A percentile compares a stretch with the other conserved stretches of the same genome.
Conservation (phyloP, 768 basidiomycete genomes). For the Cystofilobasidium ferigula region DNA sequence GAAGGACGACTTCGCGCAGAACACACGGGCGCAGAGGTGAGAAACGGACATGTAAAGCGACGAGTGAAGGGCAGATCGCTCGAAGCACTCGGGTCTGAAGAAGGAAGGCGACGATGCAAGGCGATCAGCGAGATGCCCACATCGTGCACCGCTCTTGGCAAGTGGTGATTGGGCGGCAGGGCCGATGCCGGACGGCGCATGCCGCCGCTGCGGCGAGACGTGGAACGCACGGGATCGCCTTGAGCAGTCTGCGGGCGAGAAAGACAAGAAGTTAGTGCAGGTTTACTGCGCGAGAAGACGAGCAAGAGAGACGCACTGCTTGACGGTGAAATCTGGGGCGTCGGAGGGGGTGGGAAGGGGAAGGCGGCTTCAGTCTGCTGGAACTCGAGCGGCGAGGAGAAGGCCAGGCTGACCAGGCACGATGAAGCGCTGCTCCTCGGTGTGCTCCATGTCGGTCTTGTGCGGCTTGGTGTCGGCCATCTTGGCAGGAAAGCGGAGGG, state of each 20-base stretch:
- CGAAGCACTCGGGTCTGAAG: conserved; percentile 62
- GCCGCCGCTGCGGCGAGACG: background rate
- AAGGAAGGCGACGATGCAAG: background rate
- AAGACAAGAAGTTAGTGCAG: background rate
- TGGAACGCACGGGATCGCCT: conserved; percentile 53
- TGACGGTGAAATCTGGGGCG: conserved; percentile 39
- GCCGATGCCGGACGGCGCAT: too few species aligned
- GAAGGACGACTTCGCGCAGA: background rate
- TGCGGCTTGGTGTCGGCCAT: conserved; percentile 17
- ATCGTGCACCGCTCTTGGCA: background rate
- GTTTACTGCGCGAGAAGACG: background rate
- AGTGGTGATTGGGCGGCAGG: background rate
- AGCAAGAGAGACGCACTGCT: conserved; percentile 44
- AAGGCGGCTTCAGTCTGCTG: background rate
- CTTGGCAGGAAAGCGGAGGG: background rate
- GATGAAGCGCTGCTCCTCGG: conserved; percentile 34
- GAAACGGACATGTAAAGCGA: conserved; percentile 50
- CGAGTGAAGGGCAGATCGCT: conserved; percentile 74
- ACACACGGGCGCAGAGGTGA: background rate
- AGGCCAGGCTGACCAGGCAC: conserved; percentile 83
- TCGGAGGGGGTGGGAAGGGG: background rate
- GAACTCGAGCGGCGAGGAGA: conserved; percentile 46
- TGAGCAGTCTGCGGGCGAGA: conserved; percentile 44
- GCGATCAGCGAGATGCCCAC: background rate
- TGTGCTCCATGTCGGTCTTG: conserved; percentile 16